Evolutionary conservation across 306 rosid genomes (phyloP).

Genomic region (Gleditsia sinensis): DNA sequence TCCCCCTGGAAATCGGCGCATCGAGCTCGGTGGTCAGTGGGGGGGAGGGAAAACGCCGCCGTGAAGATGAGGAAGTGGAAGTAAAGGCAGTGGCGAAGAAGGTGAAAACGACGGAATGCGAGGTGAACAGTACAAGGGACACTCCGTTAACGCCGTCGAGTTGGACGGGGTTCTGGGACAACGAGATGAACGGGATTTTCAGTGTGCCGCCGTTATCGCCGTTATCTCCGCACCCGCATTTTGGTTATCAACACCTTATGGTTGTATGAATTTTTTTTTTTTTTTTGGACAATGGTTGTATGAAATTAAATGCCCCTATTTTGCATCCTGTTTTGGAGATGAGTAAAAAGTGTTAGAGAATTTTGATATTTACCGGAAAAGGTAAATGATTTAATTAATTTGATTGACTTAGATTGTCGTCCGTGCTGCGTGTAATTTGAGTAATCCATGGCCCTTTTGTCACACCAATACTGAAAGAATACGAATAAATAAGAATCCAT

Average conservation of each 20-base stretch:
- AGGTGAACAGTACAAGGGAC: conserved; percentile 30
- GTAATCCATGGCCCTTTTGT: too few relatives aligned
- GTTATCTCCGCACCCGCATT: conserved; percentile 67
- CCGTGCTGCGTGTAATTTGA: not conserved
- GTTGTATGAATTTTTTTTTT: conserved; percentile 42
- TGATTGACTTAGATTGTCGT: not conserved
- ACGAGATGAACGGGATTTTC: conserved; percentile 58
- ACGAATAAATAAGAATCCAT: too few relatives aligned
- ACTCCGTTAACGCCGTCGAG: conserved; percentile 81
- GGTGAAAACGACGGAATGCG: conserved; percentile 44
- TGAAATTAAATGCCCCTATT: too few relatives aligned
- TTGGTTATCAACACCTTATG: conserved; percentile 66
- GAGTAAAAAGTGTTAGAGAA: not conserved
- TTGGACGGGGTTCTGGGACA: conserved; percentile 72
- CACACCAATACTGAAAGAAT: too few relatives aligned
- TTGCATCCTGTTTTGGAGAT: not conserved
- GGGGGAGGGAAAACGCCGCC: conserved; percentile 48
- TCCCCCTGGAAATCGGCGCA: conserved; percentile 62
- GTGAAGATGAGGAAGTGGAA: conserved; percentile 37
- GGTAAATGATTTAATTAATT: conserved; percentile 1
- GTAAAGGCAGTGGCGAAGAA: conserved; percentile 50
- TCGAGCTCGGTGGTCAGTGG: not conserved
- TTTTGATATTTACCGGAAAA: not conserved
- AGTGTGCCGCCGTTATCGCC: conserved; percentile 78
- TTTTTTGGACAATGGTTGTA: too few relatives aligned